A percentile compares a stretch with the other conserved stretches of the same genome.
phyloP scores from a whole-genome alignment of 352 stramenopile genomes.

The Pythium pyrilobum region DNA sequence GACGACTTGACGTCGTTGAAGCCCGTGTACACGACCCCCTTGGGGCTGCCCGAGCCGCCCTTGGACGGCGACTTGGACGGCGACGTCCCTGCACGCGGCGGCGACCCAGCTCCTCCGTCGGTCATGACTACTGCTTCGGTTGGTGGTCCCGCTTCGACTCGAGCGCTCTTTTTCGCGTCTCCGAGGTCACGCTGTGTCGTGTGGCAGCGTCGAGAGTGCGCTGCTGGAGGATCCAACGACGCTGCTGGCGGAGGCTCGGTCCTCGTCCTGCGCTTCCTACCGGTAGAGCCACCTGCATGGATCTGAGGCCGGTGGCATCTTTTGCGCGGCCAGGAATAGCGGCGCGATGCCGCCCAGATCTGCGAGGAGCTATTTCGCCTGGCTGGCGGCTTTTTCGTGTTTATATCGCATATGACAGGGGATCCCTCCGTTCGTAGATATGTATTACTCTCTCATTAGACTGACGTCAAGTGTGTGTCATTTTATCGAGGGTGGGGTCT shows the following conservation, averaged over 20 bases:
- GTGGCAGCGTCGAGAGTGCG: background rate
- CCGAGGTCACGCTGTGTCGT: background rate
- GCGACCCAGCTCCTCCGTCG: constrained; percentile 22
- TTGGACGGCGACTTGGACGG: constrained; percentile 37
- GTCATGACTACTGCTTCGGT: constrained; percentile 8
- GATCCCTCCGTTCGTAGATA: no score
- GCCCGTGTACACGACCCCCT: constrained; percentile 24
- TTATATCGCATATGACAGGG: no score
- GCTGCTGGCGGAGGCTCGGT: background rate
- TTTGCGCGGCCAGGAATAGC: background rate
- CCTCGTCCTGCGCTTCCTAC: constrained; percentile 6
- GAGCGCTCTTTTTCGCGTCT: constrained; percentile 9
- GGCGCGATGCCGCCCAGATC: no score
- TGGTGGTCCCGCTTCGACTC: background rate
- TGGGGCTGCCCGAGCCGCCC: constrained; percentile 25
- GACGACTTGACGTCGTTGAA: constrained; percentile 71
- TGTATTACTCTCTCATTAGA: no score
- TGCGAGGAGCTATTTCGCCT: no score
- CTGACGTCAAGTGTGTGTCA: no score
- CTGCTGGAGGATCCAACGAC: background rate
- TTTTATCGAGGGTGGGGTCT: no score
- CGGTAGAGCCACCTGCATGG: background rate
- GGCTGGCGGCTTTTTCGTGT: no score
- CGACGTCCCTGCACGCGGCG: constrained; percentile 23
- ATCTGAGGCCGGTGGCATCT: background rate